A percentile compares a stretch with the other conserved stretches of the same genome.
Evolutionary conservation across 2,329 filamentous ascomycete genomes (phyloP).

Genomic region (Ophiocordyceps unilateralis): DNA sequence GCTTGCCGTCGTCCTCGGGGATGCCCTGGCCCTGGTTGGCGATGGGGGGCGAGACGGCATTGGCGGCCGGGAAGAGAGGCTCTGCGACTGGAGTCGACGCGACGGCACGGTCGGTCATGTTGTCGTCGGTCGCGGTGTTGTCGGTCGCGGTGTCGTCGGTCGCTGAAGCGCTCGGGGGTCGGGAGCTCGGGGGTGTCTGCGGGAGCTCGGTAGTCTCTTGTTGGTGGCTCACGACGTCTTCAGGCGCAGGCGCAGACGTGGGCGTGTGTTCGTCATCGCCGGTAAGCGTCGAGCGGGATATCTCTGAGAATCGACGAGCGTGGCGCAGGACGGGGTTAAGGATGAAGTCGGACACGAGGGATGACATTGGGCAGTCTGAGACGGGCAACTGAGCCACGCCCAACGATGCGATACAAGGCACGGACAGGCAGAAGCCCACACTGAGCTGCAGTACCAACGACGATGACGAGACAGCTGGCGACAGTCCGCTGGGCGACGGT

Average conservation of each 20-base stretch:
- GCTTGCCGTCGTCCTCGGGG: constrained; percentile 70
- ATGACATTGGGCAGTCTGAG: constrained; percentile 31
- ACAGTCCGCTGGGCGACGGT: not conserved
- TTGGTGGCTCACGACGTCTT: not conserved
- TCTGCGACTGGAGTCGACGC: too few species aligned
- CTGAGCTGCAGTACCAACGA: not conserved
- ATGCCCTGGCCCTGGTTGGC: constrained; percentile 19
- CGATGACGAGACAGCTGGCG: not conserved
- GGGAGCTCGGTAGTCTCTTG: constrained; percentile 4
- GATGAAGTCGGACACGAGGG: constrained; percentile 45
- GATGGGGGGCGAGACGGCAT: constrained; percentile 12
- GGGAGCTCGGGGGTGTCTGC: constrained; percentile 9
- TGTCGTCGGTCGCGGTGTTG: constrained; percentile 6
- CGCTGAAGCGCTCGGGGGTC: constrained; percentile 14
- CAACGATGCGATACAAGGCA: not conserved
- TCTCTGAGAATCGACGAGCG: constrained; percentile 44
- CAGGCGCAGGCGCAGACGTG: too few species aligned
- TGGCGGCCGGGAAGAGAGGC: constrained; percentile 11
- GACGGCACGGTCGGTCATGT: constrained; percentile 6
- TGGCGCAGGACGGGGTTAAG: constrained; percentile 50
- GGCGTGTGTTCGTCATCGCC: constrained; percentile 15
- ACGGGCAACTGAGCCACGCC: constrained; percentile 1
- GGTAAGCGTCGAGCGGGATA: constrained; percentile 21
- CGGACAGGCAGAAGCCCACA: not conserved
- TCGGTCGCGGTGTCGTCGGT: constrained; percentile 17